Percentiles rank a stretch among this genome's conserved stretches.
These are phyloP conservation scores for Pontederia crassipes DNA, from an alignment of 176 grass and related monocot species.

Conservation along the genomic window DNA sequence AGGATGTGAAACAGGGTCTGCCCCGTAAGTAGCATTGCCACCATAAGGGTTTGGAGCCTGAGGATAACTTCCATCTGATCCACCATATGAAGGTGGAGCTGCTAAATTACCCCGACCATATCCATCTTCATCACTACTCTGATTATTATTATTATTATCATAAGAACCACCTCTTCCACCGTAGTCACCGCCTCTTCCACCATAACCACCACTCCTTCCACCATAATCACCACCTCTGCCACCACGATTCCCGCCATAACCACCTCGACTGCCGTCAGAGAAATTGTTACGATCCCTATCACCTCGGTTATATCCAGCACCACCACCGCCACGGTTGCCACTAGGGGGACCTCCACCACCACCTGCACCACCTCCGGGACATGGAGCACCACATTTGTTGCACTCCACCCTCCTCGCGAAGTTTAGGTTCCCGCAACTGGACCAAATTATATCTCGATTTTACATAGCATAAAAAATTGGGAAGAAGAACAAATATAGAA, in stretches of 20 bases:
- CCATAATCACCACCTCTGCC: constrained; percentile 44
- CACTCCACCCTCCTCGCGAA: constrained; percentile 91
- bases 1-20: constrained; percentile 61
- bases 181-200: constrained; percentile 37
- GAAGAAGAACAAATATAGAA: not conserved
- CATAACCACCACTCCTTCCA: constrained; percentile 37
- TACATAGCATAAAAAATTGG: not conserved
- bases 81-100: constrained; percentile 50
- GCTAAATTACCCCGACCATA: constrained; percentile 50
- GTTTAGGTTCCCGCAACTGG: constrained; percentile 92
- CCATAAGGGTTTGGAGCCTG: constrained; percentile 54
- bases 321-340: constrained; percentile 12
- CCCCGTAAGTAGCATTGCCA: constrained; percentile 45
- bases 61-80: constrained; percentile 37
- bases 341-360: constrained; percentile 13
- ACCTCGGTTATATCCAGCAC: constrained; percentile 44
- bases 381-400: constrained; percentile 77
- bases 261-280: constrained; percentile 26
- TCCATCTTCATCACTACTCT: constrained; percentile 29
- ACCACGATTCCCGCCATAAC: constrained; percentile 43
- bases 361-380: constrained; percentile 37
- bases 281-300: constrained; percentile 27
- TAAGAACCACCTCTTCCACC: constrained; percentile 39
- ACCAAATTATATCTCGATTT: constrained; percentile 16
- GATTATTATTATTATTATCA: constrained; percentile 36